Base-by-base conservation (phyloP, 2,329 filamentous ascomycete genomes). In the Microascus cirrosus region DNA sequence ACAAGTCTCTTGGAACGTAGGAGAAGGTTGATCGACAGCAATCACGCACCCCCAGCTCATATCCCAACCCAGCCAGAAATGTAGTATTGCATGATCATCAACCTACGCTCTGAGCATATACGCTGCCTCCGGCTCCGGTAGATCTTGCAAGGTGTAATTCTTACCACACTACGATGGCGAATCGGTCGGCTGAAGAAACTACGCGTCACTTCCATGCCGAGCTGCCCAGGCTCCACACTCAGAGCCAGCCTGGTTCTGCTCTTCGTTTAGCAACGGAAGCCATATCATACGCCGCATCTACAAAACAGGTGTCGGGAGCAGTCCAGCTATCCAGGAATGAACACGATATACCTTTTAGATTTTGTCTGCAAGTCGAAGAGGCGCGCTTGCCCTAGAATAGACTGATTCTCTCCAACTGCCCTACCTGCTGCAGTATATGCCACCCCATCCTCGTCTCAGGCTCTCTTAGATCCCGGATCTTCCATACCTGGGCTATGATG, bases 401-500 rank as follows among this genome's bases (percentile, higher is more conserved):
- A n/a, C 36, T 42, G 36, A 42, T 42, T n/a, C 36, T 42, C 36
- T 42, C 36, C 36, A 42, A 42, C 36, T 42, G 12, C 36, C 36
- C 36, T 4, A 42, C 36, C 36, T 42, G 36, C 36, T n/a, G 36
- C 18, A 42, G 36, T 13, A 42, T 42, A 42, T 42, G 12, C 36
- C 36, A 42, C 36, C 36, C 36, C 36, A 3, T 42, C 36, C 42
- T 51, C 5, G 61, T 22, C 48, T 58, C 60, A 18, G 39, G 24
- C 10, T 54, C 53, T 1, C 32, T 48, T 10, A 68, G 50, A 39
- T 70, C 67, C 18, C 67, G 61, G 11, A 64, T 60, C 53, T 64
- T 68, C 67, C 68, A 70, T 0, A 69, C 65, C 18, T 63, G 61
- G 35, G 63, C 63, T n/a, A 69, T 67, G 12, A 68, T 61, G 3